Evolutionary conservation across 2,329 filamentous ascomycete genomes (phyloP), one percentile per base, ranked within the genome.

Genomic region (Magnaporthiopsis rhizophila): DNA sequence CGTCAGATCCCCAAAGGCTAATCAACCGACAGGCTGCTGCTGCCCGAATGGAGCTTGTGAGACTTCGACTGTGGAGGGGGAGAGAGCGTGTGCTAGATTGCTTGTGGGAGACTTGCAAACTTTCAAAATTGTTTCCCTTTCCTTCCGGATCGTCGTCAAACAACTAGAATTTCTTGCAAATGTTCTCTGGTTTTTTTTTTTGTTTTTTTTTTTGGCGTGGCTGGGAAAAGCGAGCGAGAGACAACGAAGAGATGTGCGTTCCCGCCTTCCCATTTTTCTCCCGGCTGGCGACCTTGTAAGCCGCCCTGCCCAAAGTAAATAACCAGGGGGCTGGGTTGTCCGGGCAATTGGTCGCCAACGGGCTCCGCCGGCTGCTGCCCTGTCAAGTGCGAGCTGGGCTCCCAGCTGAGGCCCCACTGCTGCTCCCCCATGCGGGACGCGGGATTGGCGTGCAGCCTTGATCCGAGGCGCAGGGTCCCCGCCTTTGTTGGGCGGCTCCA

Each of bases 241-340:
- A 53, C 8, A 53, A 21, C 9, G 34, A 9, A 12, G 45, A n/a
- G 45, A 53, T 53, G 18, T 21, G 36, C 1, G 8, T 53, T n/a
- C 45, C 45, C 45, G 45, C 45, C 45, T 53, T 53, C 45, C 45
- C 45, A 53, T 53, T 53, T 45, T 53, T 24, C 21, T 24, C 45
- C n/a, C 7, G 18, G 45, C 45, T 53, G 45, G 13, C 45, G 45
- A 11, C 21, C 45, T n/a, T 53, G 45, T 24, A 53, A 53, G n/a
- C 18, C 45, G 45, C 45, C 45, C 45, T 53, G 45, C 45, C 45
- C 45, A 64, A 67, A 64, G 65, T 68, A 67, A 67, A 67, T 68
- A 68, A 65, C 65, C 57, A 63, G 57, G 61, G 36, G 57, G 61
- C 28, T 62, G 45, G 50, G 66, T 68, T 68, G 66, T 61, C 66